Percentiles rank a stretch among this genome's conserved stretches.
These are phyloP conservation scores for Vitis amurensis DNA, from an alignment of 164 flowering plant genomes.

Conservation along the genomic window DNA sequence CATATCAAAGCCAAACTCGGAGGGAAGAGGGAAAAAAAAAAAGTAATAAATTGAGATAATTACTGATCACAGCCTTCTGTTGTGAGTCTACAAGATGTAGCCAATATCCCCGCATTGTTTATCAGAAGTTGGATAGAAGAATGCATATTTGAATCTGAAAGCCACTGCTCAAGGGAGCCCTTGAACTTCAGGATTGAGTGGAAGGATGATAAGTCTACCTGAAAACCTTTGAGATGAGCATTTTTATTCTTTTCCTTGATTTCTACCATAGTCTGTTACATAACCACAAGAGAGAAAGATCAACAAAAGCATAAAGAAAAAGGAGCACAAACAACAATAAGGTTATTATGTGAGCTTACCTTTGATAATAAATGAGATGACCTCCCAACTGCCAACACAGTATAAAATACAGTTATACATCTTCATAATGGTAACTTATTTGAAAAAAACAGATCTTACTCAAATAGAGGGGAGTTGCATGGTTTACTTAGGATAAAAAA, in stretches of 20 bases:
- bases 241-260: slow-evolving; percentile 42
- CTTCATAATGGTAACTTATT: not conserved
- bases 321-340: not conserved
- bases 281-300: slow-evolving; percentile 8
- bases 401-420: slow-evolving; percentile 6
- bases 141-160: slow-evolving; percentile 61
- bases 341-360: slow-evolving; percentile 30
- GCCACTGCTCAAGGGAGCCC: slow-evolving; percentile 68
- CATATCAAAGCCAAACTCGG: not conserved
- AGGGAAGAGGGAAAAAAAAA: not conserved
- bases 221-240: slow-evolving; percentile 69
- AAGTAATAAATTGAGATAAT: slow-evolving; percentile 18
- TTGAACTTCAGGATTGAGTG: slow-evolving; percentile 63
- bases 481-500: too few relatives aligned
- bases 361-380: slow-evolving; percentile 45
- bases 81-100: slow-evolving; percentile 63
- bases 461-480: not conserved
- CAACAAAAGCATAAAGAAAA: not conserved
- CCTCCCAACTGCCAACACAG: slow-evolving; percentile 73
- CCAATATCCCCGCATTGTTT: slow-evolving; percentile 93
- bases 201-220: slow-evolving; percentile 71
- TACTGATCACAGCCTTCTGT: slow-evolving; percentile 81
- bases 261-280: slow-evolving; percentile 53
- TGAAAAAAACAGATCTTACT: not conserved
- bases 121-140: slow-evolving; percentile 78